Percentiles rank a stretch among this genome's conserved stretches.
phyloP scores from a whole-genome alignment of 768 basidiomycete species.

The Lyophyllum atratum region DNA sequence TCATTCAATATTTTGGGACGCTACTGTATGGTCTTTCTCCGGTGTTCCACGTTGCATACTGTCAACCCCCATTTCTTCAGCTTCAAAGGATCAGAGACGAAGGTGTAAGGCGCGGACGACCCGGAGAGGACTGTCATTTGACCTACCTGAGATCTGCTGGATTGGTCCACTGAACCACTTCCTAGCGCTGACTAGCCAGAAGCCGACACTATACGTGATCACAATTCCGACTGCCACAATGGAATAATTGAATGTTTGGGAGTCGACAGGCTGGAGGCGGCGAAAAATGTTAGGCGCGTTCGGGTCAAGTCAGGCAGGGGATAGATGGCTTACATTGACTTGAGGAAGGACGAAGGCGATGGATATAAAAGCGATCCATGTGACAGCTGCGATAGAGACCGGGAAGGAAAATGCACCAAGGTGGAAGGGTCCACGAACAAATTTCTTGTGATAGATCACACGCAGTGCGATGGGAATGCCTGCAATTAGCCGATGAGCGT shows the following conservation, averaged over 20 bases:
- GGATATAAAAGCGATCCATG: constrained; percentile 73
- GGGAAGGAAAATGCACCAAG: constrained; percentile 65
- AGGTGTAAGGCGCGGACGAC: background rate
- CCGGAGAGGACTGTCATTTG: background rate
- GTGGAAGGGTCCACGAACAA: constrained; percentile 73
- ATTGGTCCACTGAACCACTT: constrained; percentile 76
- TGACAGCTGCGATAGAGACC: constrained; percentile 54
- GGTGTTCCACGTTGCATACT: constrained; percentile 17
- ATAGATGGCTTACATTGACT: constrained; percentile 46
- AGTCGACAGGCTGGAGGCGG: constrained; percentile 54
- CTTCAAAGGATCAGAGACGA: constrained; percentile 23
- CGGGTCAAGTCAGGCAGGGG: background rate
- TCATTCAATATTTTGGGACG: background rate
- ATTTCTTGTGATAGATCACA: constrained; percentile 58
- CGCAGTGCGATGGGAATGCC: constrained; percentile 72
- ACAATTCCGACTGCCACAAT: constrained; percentile 80
- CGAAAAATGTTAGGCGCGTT: background rate
- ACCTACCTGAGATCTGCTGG: constrained; percentile 60
- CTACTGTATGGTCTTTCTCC: background rate
- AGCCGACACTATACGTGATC: constrained; percentile 59
- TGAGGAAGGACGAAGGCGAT: constrained; percentile 76
- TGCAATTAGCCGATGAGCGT: constrained; percentile 18
- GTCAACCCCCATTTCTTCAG: constrained; percentile 51
- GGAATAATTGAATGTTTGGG: constrained; percentile 74
- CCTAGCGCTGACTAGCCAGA: constrained; percentile 71